Evolutionary conservation across 108 stramenopile species (phyloP).

Genomic region (Pseudonitzschia pungens): DNA sequence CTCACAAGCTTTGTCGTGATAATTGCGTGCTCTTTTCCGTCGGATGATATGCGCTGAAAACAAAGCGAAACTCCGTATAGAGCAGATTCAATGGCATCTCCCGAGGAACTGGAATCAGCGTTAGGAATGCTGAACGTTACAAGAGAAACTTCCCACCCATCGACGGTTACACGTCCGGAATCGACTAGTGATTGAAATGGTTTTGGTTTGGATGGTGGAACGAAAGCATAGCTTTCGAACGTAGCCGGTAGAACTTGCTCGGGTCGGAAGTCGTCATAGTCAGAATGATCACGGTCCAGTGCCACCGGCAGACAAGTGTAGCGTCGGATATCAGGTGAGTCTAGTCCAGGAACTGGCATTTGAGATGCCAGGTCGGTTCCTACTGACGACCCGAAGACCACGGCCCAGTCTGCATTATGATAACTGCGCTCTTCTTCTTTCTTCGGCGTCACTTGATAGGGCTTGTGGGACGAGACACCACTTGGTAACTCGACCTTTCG

Average conservation of each 20-base stretch:
- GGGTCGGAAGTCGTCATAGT: conserved; percentile 16
- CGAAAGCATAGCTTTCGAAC: conserved; percentile 71
- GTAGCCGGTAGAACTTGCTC: conserved; percentile 56
- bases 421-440: conserved; percentile 3
- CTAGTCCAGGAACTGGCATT: conserved; percentile 38
- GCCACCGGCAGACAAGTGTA: conserved; percentile 52
- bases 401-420: conserved; percentile 63
- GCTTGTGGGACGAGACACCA: conserved; percentile 73
- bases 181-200: conserved; percentile 37
- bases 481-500: conserved; percentile 69
- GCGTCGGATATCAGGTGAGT: conserved; percentile 48
- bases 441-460: conserved; percentile 27
- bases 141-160: conserved; percentile 83
- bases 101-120: conserved; percentile 39
- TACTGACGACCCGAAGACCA: conserved; percentile 63
- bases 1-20: conserved; percentile 5
- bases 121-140: conserved; percentile 71
- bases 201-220: conserved; percentile 46
- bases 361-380: conserved; percentile 30
- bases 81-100: conserved; percentile 41
- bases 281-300: conserved; percentile 24
- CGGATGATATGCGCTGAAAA: conserved; percentile 25
- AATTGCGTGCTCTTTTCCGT: background rate
- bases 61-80: conserved; percentile 80
- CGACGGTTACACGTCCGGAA: conserved; percentile 29